Evolutionary conservation across 306 rosid species (phyloP), one percentile per base, ranked within the genome.

Genomic region (Vigna radiata): DNA sequence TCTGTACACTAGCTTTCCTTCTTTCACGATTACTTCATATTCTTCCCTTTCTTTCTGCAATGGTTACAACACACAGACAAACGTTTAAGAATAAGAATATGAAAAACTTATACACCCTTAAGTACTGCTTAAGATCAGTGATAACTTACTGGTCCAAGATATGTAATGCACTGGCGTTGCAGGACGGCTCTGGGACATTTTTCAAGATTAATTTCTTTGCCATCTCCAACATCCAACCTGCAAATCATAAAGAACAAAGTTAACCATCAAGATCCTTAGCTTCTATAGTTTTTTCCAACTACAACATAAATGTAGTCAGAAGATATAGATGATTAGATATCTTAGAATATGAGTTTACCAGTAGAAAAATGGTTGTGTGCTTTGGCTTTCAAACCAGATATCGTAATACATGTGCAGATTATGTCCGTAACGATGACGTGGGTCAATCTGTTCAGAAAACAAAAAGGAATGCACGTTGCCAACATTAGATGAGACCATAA

Each of bases 361-460:
- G 85, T 90, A 95, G 88, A 95, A 95, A 86, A 95, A 95, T 37
- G 99, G 99, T 66, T 95, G 99, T 5, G 72, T 73, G 89, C 97
- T 92, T 68, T 92, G 96, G 62, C 97, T 92, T 72, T 67, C 87
- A 76, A 89, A 92, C 99, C 97, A 95, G 18, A 89, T 77, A 17
- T 95, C 99, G 85, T 95, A 95, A 80, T 95, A 95, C 0, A 90
- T 74, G 79, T 95, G 97, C 68, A 95, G 79, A 80, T 95, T 92
- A 89, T 95, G 99, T 68, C 99, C 99, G 61, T 95, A 95, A 0
- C 99, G 97, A 70, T 95, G 99, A 13, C 99, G 97, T 66, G 97
- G 97, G 78, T 95, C 99, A 81, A 95, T 92, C 99, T 95, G 85
- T 59, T 49, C 1, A 61, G 19, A n/a, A 80, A 83, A n/a, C 31